Conservation (phyloP, 2,329 filamentous ascomycete genomes). For the Chlorencoelia australis region DNA sequence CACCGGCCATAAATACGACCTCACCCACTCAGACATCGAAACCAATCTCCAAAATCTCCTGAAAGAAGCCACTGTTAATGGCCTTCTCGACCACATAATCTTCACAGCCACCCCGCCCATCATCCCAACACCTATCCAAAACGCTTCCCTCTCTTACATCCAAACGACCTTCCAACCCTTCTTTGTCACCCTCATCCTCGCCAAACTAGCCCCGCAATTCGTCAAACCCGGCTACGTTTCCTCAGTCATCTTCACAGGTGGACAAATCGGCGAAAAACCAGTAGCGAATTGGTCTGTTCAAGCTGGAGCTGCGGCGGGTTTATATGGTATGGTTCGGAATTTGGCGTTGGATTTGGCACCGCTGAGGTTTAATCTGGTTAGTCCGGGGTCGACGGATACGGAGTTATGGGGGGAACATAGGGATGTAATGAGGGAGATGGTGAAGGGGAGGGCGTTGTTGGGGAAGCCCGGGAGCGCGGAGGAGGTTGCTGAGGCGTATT, state of each 20-base stretch:
- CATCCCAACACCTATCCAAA: constrained; percentile 3
- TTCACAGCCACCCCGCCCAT: constrained; percentile 9
- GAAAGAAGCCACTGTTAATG: constrained; percentile 22
- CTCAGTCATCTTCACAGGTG: constrained; percentile 14
- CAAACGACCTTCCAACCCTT: neutral
- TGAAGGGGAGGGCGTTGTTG: constrained; percentile 13
- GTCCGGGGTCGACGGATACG: constrained; percentile 42
- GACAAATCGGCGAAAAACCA: constrained; percentile 10
- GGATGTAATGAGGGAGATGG: constrained; percentile 18
- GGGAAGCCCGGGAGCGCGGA: constrained; percentile 19
- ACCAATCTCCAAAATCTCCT: constrained; percentile 33
- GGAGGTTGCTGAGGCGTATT: constrained; percentile 33
- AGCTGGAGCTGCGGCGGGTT: constrained; percentile 36
- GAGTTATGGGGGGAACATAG: constrained; percentile 36
- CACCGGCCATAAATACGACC: constrained; percentile 9
- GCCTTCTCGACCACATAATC: constrained; percentile 14
- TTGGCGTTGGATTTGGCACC: constrained; percentile 54
- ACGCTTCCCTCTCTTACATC: neutral
- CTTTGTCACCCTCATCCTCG: constrained; percentile 4
- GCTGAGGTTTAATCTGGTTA: constrained; percentile 50
- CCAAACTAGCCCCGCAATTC: constrained; percentile 9
- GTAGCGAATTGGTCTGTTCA: constrained; percentile 34
- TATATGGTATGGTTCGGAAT: constrained; percentile 40
- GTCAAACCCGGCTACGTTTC: constrained; percentile 6
- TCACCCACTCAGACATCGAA: constrained; percentile 5